phyloP scores from a whole-genome alignment of 441 rosid species.

The Kokia cookei region DNA sequence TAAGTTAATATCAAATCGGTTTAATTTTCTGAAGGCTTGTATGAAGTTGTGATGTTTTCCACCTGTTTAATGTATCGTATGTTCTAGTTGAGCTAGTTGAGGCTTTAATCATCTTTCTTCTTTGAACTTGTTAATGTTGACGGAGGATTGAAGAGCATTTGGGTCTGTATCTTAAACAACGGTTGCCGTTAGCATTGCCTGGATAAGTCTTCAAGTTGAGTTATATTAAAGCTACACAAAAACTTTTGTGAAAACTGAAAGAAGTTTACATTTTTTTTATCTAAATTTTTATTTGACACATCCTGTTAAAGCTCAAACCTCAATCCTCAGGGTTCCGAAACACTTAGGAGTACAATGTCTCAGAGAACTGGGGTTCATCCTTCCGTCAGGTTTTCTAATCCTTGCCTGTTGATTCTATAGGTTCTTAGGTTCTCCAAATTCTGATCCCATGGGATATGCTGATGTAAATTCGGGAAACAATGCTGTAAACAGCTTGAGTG shows the following conservation, averaged over 20 bases:
- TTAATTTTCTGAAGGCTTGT: constrained; percentile 3
- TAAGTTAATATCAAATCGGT: constrained; percentile 12
- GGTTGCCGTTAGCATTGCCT: constrained; percentile 47
- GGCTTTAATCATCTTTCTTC: constrained; percentile 8
- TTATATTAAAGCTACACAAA: constrained; percentile 36
- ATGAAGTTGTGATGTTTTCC: not conserved
- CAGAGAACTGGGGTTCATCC: constrained; percentile 40
- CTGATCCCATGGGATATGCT: constrained; percentile 32
- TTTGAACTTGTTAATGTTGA: constrained; percentile 29
- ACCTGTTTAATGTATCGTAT: not conserved
- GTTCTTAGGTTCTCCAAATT: constrained; percentile 41
- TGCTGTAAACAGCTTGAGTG: constrained; percentile 16
- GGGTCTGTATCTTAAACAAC: constrained; percentile 32
- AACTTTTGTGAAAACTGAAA: constrained; percentile 29
- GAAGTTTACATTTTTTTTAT: constrained; percentile 27
- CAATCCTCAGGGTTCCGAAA: constrained; percentile 28
- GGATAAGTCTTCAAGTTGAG: constrained; percentile 53
- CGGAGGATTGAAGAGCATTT: constrained; percentile 22
- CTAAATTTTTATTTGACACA: constrained; percentile 17
- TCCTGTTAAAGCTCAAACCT: constrained; percentile 24
- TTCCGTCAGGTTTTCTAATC: constrained; percentile 52
- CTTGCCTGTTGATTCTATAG: constrained; percentile 61
- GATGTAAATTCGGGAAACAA: constrained; percentile 17
- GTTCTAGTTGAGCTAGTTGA: constrained; percentile 1
- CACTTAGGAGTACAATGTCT: constrained; percentile 36